Base-by-base conservation (phyloP, 441 rosid species). In the Erodium chrysanthum region DNA sequence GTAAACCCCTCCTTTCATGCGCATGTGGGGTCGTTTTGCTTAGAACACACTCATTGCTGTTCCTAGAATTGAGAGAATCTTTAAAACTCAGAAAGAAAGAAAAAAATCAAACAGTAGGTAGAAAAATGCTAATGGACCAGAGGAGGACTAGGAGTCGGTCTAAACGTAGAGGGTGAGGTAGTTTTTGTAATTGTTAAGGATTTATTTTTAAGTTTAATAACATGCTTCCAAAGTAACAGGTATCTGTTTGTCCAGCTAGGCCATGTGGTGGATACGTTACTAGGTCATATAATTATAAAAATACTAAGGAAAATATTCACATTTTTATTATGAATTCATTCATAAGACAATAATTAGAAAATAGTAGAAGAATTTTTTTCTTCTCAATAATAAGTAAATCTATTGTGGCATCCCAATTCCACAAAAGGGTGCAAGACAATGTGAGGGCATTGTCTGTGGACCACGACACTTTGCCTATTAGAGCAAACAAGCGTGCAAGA, bases 11-110 rank as follows among this genome's bases (percentile, higher is more conserved):
- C 15, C 37, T 21, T 40, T 81, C 73, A 31, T 31, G 35, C 35
- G 35, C 35, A 31, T 31, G 35, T 31, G 35, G 35, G 35, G 35
- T 31, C 35, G 6, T 31, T 31, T 81, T 69, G 79, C 92, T 84
- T 83, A 62, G 67, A 79, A 80, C 89, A 81, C 77, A 85, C 86
- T 86, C 95, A 82, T 86, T 80, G 78, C 81, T 73, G 31, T 58
- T 58, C 25, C 25, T 12, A 58, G 11, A 23, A 58, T 58, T 20
- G 21, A 22, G 25, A 58, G 25, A 58, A 58, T 58, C 25, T 20
- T 10, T 58, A 22, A 52, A n/a, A 52, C 59, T 21, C 7, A 21
- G 18, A 21, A 21, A 12, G 9, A 8, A 21, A 12, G 4, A 31
- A 31, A 0, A 31, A 1, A 2, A 31, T 31, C 35, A 23, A 23